A percentile compares a stretch with the other conserved stretches of the same genome.
Evolutionary conservation across 495 filamentous ascomycete genomes (phyloP).

Genomic region (Trichoderma erinaceum): DNA sequence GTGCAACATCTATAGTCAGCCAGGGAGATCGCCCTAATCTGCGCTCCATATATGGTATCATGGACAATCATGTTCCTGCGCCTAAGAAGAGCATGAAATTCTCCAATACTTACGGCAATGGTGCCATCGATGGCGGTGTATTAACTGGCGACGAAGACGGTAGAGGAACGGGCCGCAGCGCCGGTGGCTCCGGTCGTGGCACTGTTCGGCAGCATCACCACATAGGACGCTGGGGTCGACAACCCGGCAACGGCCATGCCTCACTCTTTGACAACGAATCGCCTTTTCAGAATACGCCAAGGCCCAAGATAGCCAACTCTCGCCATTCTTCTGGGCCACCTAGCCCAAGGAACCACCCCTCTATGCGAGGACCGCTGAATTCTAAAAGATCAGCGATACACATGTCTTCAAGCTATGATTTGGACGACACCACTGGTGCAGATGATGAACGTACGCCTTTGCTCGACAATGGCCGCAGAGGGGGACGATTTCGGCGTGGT

Average conservation of each 20-base stretch:
- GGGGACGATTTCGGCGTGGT: conserved; percentile 57
- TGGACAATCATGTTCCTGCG: conserved; percentile 60
- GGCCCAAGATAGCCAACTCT: conserved; percentile 35
- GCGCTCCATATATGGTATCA: conserved; percentile 49
- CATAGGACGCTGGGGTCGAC: conserved; percentile 59
- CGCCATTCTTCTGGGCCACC: conserved; percentile 59
- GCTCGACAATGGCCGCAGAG: conserved; percentile 53
- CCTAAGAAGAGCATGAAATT: conserved; percentile 98
- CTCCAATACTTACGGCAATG: conserved; percentile 70
- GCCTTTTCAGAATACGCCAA: conserved; percentile 47
- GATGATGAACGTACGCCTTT: conserved; percentile 90
- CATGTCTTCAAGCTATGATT: conserved; percentile 42
- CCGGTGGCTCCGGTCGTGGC: conserved; percentile 56
- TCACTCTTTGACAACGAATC: conserved; percentile 75
- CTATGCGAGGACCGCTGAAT: conserved; percentile 20
- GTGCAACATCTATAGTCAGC: conserved; percentile 84
- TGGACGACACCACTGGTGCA: conserved; percentile 56
- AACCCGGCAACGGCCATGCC: conserved; percentile 56
- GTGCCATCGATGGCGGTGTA: conserved; percentile 47
- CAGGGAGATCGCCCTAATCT: conserved; percentile 65
- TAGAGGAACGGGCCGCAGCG: conserved; percentile 51
- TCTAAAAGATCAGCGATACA: conserved; percentile 22
- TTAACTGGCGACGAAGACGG: conserved; percentile 54
- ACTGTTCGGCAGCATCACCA: conserved; percentile 70
- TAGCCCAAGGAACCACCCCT: conserved; percentile 35